Evolutionary conservation across 140 eudicot genomes (phyloP), one percentile per base, ranked within the genome.

Genomic region (Bidens hawaiensis): DNA sequence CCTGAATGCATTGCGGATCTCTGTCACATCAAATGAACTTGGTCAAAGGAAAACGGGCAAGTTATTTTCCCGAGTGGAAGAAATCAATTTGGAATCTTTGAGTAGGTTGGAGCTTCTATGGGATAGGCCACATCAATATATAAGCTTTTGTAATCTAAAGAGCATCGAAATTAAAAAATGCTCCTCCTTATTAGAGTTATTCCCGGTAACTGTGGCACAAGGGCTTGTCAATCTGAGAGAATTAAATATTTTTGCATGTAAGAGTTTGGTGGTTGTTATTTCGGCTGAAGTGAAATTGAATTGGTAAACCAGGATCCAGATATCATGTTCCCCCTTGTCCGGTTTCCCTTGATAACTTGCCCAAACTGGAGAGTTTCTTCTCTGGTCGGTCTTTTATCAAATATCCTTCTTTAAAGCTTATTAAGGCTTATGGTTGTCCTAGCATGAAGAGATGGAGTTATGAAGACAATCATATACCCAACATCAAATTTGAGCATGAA

Each of bases 361-460:
- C 23, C 1, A 17, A 6, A 1, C 71, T 65, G 16, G 21, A 19
- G 38, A 31, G 60, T 49, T 65, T 65, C 49, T 31, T 21, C 49
- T 31, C 33, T 21, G 71, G 61, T 0, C 23, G 34, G 49, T 49
- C 60, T 31, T 14, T 5, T 16, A 50, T 50, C 34, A 65, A 33
- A 31, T 65, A 65, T 22, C 61, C 70, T 30, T 45, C 45, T 46
- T 64, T 64, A 16, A 8, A 25, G 40, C 1, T 2, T 10, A 11
- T 64, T 5, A 0, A 15, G 1, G 5, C 47, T 5, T 0, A 1
- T 0, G n/a, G 3, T 6, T 61, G 67, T 24, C 15, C 3, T 41
- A 41, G 36, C 21, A 65, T 65, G 71, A 21, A 51, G 10, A 65
- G 4, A 33, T 65, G 71, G 71, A 43, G 61, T 30, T 19, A 19